Evolutionary conservation across 148 eudicot species (phyloP), one percentile per base, ranked within the genome.

Genomic region (Cornus kousa): DNA sequence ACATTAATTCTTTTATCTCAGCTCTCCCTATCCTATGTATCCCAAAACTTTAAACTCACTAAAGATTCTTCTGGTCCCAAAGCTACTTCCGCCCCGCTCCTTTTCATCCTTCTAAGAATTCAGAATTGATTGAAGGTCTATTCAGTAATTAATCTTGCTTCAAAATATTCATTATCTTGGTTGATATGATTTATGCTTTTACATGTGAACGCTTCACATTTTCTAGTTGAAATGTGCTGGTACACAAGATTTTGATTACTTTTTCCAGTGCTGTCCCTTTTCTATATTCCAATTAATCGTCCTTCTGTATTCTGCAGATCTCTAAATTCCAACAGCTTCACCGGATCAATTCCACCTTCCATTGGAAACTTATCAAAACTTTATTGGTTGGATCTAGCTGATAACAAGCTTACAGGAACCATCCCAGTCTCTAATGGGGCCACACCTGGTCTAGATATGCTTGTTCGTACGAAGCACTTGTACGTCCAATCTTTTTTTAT

Each of bases 371-470:
- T 91, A 62, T 57, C 82, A 55, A 87, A 91, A 16, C 89, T 91
- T 31, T 67, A 82, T 74, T 93, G 95, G 97, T 93, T 93, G 78
- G 97, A 93, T 81, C 80, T 93, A 70, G 87, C 93, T 65, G 87
- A 91, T 74, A 93, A 93, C 57, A 72, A 77, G 62, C 85, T 93
- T 46, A 67, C 83, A 46, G 97, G 97, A 81, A 55, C 83, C 17
- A 78, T 93, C 50, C 97, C 95, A 16, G 84, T 93, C 80, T 93
- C 97, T 74, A 84, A 35, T 77, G 85, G 57, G 70, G 81, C 82
- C 72, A 32, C 80, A 9, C 88, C 89, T 33, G 97, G 97, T 59
- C 86, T 93, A 75, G 93, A 93, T 76, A 73, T 87, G 88, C 91
- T 93, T 80, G 70, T 88, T 74, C 68, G 86, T 14, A 79, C 91